Percentiles rank a stretch among this genome's conserved stretches.
These are phyloP conservation scores for Diplotaxis tenuifolia DNA, from an alignment of 345 rosid genomes.

Conservation along the genomic window DNA sequence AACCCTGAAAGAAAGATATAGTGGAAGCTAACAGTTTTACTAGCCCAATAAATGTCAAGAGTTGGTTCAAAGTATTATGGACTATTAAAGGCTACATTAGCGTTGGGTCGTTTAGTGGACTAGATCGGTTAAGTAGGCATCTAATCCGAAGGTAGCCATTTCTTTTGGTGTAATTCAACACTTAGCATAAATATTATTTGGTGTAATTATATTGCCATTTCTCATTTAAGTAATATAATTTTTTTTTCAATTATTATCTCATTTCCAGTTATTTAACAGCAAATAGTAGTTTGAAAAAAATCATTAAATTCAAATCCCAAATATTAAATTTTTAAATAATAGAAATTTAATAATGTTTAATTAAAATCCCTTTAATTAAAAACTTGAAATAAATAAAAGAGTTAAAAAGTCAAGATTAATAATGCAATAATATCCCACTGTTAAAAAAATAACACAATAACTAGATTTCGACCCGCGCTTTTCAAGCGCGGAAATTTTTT, in stretches of 20 bases:
- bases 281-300: neutral
- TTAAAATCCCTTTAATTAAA: neutral
- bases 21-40: neutral
- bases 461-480: too few species aligned
- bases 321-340: neutral
- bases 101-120: neutral
- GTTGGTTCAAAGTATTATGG: neutral
- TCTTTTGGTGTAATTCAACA: neutral
- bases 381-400: neutral
- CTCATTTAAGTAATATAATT: neutral
- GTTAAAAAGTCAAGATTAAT: neutral
- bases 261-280: neutral
- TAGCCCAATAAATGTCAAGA: slow-evolving; percentile 1
- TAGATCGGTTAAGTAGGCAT: neutral
- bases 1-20: neutral
- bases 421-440: neutral
- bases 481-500: too few species aligned
- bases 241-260: neutral
- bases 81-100: slow-evolving; percentile 15
- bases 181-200: neutral
- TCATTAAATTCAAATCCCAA: neutral
- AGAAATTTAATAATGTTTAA: neutral
- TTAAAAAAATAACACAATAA: too few species aligned
- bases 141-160: neutral
- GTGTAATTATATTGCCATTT: neutral